phyloP scores from a whole-genome alignment of 768 basidiomycete species.

The Glaciozyma martinii region DNA sequence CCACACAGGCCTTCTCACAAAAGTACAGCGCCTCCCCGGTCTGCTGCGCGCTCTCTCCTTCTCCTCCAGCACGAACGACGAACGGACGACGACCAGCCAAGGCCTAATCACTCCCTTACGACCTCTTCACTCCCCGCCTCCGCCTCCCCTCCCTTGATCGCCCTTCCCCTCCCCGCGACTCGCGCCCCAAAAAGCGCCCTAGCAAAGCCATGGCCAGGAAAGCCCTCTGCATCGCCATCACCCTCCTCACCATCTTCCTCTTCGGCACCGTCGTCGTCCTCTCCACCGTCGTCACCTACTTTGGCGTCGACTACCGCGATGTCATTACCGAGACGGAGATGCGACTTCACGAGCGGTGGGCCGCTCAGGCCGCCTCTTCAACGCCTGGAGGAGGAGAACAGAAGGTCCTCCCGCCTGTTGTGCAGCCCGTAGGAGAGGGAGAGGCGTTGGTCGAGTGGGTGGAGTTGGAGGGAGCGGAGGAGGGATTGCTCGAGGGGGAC shows the following conservation, averaged over 20 bases:
- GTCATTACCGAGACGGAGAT: conserved; percentile 31
- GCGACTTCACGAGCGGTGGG: conserved; percentile 19
- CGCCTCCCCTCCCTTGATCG: no score
- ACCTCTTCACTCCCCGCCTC: no score
- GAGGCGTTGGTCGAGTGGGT: neutral
- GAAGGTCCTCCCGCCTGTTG: neutral
- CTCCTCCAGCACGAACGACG: no score
- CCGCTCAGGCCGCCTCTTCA: neutral
- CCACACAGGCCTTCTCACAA: no score
- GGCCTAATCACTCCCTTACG: no score
- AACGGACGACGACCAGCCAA: no score
- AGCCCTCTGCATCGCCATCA: conserved; percentile 37
- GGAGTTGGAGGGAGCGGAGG: neutral
- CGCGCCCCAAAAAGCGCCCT: no score
- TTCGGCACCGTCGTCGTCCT: conserved; percentile 83
- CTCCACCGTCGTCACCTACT: conserved; percentile 60
- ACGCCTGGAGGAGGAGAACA: conserved; percentile 1
- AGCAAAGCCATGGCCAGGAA: no score
- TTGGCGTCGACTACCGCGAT: conserved; percentile 33
- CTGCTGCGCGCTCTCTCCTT: no score
- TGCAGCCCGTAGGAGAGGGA: neutral
- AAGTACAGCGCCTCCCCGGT: no score
- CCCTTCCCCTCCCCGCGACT: no score
- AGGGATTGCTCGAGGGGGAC: neutral
- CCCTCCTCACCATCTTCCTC: conserved; percentile 65